A percentile compares a stretch with the other conserved stretches of the same genome.
Evolutionary conservation across 2,329 filamentous ascomycete genomes (phyloP).

Genomic region (Pyrenophora graminea): DNA sequence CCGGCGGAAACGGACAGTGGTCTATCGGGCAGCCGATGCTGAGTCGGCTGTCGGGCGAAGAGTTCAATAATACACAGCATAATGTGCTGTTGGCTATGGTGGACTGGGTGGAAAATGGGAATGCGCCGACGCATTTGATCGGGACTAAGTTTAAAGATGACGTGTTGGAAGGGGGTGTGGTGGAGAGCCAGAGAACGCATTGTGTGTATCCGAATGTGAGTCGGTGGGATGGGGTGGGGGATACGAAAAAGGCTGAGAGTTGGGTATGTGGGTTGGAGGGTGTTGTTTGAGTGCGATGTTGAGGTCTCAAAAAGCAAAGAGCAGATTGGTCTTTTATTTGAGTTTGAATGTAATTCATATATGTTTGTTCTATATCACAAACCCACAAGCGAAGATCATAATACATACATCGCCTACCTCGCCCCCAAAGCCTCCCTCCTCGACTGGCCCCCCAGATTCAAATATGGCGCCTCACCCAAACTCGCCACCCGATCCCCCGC

Average conservation of each 20-base stretch:
- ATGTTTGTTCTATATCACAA: no score
- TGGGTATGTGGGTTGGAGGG: conserved; percentile 8
- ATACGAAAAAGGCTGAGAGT: conserved; percentile 13
- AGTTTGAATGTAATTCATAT: no score
- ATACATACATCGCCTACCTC: neutral
- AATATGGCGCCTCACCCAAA: conserved; percentile 62
- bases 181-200: conserved; percentile 17
- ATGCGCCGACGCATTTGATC: conserved; percentile 42
- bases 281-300: neutral
- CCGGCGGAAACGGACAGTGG: conserved; percentile 50
- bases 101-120: conserved; percentile 47
- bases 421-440: conserved; percentile 4
- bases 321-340: no score
- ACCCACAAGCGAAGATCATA: no score
- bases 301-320: no score
- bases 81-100: conserved; percentile 53
- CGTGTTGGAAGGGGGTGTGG: conserved; percentile 12
- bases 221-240: conserved; percentile 18
- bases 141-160: conserved; percentile 19
- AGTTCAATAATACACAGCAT: conserved; percentile 10
- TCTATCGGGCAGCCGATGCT: conserved; percentile 22
- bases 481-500: conserved; percentile 56
- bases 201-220: conserved; percentile 28
- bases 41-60: conserved; percentile 20
- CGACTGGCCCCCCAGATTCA: conserved; percentile 55